Evolutionary conservation across 2,329 filamentous ascomycete species (phyloP).

Genomic region (Podosphaera aphanis): DNA sequence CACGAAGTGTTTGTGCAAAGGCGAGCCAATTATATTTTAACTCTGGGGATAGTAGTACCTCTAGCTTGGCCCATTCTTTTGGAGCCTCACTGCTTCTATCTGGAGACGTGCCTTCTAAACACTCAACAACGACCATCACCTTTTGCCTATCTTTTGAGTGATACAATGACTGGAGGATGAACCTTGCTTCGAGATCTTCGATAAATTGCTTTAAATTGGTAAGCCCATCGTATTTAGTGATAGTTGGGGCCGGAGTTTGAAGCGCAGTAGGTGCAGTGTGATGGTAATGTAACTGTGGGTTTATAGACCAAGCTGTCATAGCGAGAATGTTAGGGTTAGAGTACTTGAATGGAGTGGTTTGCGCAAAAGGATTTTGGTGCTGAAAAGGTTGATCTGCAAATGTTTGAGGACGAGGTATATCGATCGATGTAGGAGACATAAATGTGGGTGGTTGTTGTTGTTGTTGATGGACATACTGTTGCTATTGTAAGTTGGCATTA

Average conservation of each 20-base stretch:
- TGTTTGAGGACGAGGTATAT: too few relatives aligned
- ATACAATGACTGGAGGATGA: not conserved
- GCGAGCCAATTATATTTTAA: not conserved
- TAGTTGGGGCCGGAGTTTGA: not conserved
- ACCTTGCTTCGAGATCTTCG: not conserved
- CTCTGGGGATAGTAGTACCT: not conserved
- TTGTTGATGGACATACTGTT: too few relatives aligned
- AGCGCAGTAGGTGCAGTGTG: too few relatives aligned
- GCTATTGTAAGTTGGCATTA: too few relatives aligned
- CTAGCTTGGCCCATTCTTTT: not conserved
- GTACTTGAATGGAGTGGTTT: too few relatives aligned
- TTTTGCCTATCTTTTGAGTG: not conserved
- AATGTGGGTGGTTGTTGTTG: too few relatives aligned
- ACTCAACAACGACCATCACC: not conserved
- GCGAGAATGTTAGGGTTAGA: too few relatives aligned
- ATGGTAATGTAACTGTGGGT: not conserved
- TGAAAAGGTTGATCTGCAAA: too few relatives aligned
- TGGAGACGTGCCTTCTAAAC: not conserved
- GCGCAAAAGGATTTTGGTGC: too few relatives aligned
- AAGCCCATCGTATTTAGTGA: not conserved
- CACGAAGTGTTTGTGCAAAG: not conserved
- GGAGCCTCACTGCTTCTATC: not conserved
- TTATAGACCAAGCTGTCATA: too few relatives aligned
- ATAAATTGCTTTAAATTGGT: not conserved
- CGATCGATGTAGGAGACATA: too few relatives aligned